Percentiles rank a stretch among this genome's conserved stretches.
phyloP scores from a whole-genome alignment of 495 filamentous ascomycete genomes.

The Cercophora sp. region DNA sequence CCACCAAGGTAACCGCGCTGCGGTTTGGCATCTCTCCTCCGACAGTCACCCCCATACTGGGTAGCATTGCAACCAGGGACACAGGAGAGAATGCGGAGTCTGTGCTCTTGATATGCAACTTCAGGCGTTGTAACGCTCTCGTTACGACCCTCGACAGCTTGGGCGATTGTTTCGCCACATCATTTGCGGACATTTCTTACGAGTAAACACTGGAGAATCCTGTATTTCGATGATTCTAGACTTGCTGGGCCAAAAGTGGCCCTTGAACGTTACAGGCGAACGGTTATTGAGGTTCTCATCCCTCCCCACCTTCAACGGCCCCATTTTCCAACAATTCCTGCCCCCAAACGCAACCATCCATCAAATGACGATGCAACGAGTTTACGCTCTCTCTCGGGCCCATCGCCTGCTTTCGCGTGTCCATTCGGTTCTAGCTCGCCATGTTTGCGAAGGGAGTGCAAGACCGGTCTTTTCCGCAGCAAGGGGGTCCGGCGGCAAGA shows the following conservation, averaged over 20 bases:
- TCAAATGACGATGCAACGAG: not conserved
- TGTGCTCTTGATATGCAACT: not conserved
- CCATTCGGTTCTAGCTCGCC: too few relatives aligned
- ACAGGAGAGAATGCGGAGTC: not conserved
- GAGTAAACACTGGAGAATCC: too few relatives aligned
- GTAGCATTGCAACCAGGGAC: not conserved
- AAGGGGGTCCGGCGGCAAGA: constrained; percentile 37
- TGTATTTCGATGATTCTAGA: too few relatives aligned
- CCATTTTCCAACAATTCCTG: not conserved
- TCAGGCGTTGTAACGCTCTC: not conserved
- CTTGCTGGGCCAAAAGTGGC: too few relatives aligned
- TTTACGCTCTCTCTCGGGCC: too few relatives aligned
- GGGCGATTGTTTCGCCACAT: not conserved
- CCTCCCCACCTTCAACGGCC: not conserved
- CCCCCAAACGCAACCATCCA: not conserved
- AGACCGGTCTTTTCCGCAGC: constrained; percentile 7
- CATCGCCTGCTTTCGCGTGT: too few relatives aligned
- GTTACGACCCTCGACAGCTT: not conserved
- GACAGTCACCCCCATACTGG: too few relatives aligned
- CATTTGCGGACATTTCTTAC: too few relatives aligned
- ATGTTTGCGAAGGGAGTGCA: constrained; percentile 4
- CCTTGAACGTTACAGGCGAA: too few relatives aligned
- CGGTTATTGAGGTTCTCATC: too few relatives aligned
- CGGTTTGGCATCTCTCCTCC: too few relatives aligned
- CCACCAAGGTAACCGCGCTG: constrained; percentile 6